Evolutionary conservation across 2,329 filamentous ascomycete species (phyloP).

Genomic region (Aschersonia sp.): DNA sequence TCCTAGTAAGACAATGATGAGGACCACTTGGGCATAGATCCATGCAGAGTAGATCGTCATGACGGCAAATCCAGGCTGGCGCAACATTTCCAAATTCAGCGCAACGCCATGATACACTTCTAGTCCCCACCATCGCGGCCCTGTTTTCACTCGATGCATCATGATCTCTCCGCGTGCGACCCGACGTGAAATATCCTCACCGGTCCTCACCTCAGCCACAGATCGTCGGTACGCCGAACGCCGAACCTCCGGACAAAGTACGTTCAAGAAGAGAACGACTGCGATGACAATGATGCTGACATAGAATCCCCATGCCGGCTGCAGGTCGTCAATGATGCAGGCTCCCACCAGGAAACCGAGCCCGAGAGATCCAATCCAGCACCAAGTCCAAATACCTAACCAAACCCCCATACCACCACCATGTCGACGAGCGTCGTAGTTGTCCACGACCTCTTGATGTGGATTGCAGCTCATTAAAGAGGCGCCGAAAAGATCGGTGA

Average conservation of each 20-base stretch:
- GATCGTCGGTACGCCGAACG: constrained; percentile 55
- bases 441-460: constrained; percentile 55
- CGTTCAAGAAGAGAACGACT: constrained; percentile 51
- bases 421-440: constrained; percentile 55
- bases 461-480: constrained; percentile 60
- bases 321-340: constrained; percentile 47
- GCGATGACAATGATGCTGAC: constrained; percentile 55
- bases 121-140: constrained; percentile 64
- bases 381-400: constrained; percentile 68
- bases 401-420: constrained; percentile 70
- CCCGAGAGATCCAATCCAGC: constrained; percentile 56
- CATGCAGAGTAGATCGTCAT: constrained; percentile 61
- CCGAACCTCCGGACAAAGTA: constrained; percentile 58
- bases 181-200: constrained; percentile 36
- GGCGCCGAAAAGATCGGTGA: constrained; percentile 64
- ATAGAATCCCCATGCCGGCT: constrained; percentile 65
- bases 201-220: constrained; percentile 46
- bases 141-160: constrained; percentile 58
- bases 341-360: constrained; percentile 62
- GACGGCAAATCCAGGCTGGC: constrained; percentile 59
- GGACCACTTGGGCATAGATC: constrained; percentile 64
- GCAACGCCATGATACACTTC: constrained; percentile 58
- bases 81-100: constrained; percentile 55
- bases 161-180: constrained; percentile 62
- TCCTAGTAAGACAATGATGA: constrained; percentile 59